Percentiles rank a stretch among this genome's conserved stretches.
These are phyloP conservation scores for Stentor coeruleus DNA, from an alignment of 73 alveolate species.

Conservation along the genomic window DNA sequence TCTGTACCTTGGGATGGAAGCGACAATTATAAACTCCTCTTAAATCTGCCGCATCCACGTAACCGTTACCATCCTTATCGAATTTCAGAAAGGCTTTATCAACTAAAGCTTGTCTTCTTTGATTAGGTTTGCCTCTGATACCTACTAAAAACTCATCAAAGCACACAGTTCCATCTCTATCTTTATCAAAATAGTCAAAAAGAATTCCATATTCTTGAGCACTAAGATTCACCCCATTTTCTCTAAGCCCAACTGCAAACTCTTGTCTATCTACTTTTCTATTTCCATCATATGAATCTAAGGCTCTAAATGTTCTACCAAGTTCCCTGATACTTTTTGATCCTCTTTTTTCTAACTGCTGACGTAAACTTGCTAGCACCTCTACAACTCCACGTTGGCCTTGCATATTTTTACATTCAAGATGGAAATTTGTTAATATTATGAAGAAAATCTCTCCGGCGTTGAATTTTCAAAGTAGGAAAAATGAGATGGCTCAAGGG, in stretches of 20 bases:
- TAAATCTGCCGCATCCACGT: constrained; percentile 75
- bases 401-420: too few species aligned
- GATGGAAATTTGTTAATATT: too few species aligned
- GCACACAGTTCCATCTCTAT: constrained; percentile 82
- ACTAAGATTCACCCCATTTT: constrained; percentile 82
- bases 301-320: constrained; percentile 79
- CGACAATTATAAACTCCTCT: constrained; percentile 74
- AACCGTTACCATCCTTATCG: constrained; percentile 85
- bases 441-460: too few species aligned
- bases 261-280: constrained; percentile 86
- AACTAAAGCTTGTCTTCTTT: constrained; percentile 73
- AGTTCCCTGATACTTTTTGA: constrained; percentile 76
- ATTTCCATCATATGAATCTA: constrained; percentile 88
- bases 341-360: too few species aligned
- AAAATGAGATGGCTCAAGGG: too few species aligned
- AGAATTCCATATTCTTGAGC: too few species aligned
- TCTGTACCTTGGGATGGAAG: constrained; percentile 82
- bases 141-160: constrained; percentile 92
- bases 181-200: too few species aligned
- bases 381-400: too few species aligned
- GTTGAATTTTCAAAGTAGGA: too few species aligned
- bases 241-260: constrained; percentile 81
- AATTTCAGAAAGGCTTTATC: constrained; percentile 87
- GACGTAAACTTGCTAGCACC: too few species aligned
- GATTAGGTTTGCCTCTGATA: constrained; percentile 86